These are phyloP conservation scores for Penicillium parvum DNA, from an alignment of 495 filamentous ascomycete genomes.

Conservation along the genomic window DNA sequence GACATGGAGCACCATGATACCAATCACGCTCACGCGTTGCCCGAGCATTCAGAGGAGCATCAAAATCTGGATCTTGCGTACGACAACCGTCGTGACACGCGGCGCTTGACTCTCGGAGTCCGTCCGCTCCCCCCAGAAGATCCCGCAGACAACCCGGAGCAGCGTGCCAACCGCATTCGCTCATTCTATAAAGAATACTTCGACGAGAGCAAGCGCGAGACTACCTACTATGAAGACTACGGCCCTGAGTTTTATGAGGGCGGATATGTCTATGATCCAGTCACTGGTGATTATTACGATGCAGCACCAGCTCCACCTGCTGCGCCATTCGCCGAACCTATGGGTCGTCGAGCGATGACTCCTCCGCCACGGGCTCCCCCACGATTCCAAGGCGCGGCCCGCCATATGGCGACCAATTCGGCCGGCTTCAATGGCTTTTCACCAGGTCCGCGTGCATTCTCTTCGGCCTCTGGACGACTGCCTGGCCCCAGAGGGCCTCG, in stretches of 20 bases:
- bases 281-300: conserved; percentile 68
- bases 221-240: conserved; percentile 65
- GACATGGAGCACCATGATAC: conserved; percentile 11
- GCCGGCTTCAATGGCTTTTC: conserved; percentile 42
- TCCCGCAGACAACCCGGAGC: conserved; percentile 81
- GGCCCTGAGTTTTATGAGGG: conserved; percentile 56
- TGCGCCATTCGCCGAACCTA: conserved; percentile 71
- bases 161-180: conserved; percentile 90
- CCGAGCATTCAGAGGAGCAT: conserved; percentile 23
- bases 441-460: conserved; percentile 60
- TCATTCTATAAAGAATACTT: conserved; percentile 99
- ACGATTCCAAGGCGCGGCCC: conserved; percentile 55
- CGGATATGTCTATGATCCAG: conserved; percentile 66
- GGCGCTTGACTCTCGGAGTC: conserved; percentile 79
- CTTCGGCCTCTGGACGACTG: conserved; percentile 58
- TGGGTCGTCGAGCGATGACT: conserved; percentile 91
- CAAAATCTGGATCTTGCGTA: conserved; percentile 21
- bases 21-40: conserved; percentile 7
- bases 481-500: conserved; percentile 46
- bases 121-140: conserved; percentile 90
- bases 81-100: conserved; percentile 53
- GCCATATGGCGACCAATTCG: conserved; percentile 47
- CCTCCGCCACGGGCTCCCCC: conserved; percentile 79
- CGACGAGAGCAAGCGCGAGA: conserved; percentile 66
- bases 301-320: conserved; percentile 38